Percentiles rank a stretch among this genome's conserved stretches.
Conservation (phyloP, 1,284 basidiomycete species). For the Erythrobasidium hasegawianum region DNA sequence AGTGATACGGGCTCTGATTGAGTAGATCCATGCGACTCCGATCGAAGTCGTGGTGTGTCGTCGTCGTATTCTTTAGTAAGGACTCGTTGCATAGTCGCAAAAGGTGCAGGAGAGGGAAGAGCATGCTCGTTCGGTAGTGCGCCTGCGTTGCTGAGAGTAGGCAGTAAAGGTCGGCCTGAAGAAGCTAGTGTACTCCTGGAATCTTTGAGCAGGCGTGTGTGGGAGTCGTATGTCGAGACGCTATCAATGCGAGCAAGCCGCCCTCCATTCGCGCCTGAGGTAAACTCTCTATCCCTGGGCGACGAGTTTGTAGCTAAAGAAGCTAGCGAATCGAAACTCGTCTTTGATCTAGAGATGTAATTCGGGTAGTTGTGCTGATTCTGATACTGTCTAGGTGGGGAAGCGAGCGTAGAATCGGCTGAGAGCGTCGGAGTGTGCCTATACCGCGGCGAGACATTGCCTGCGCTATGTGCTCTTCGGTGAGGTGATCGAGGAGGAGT, state of each 20-base stretch:
- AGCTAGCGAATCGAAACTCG: not conserved
- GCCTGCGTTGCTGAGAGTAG: no score
- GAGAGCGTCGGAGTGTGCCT: not conserved
- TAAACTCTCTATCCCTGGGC: conserved; percentile 2
- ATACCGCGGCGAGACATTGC: not conserved
- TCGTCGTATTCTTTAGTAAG: not conserved
- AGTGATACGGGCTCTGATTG: not conserved
- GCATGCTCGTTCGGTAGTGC: no score
- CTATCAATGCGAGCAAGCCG: conserved; percentile 4
- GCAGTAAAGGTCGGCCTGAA: no score
- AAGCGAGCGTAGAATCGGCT: not conserved
- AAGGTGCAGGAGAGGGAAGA: no score
- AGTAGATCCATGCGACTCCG: not conserved
- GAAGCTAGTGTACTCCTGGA: no score
- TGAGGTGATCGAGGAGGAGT: conserved; percentile 3
- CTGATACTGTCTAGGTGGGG: no score
- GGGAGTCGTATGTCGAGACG: conserved; percentile 16
- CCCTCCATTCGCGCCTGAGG: not conserved
- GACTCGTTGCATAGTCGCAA: no score
- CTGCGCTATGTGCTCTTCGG: conserved; percentile 13
- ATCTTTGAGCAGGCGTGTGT: not conserved
- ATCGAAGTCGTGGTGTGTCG: not conserved
- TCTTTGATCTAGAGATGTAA: not conserved
- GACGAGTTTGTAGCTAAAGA: conserved; percentile 6
- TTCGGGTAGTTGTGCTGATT: not conserved